These are phyloP conservation scores for Epichloe bromicola DNA, from an alignment of 2,329 filamentous ascomycete species.

Conservation along the genomic window DNA sequence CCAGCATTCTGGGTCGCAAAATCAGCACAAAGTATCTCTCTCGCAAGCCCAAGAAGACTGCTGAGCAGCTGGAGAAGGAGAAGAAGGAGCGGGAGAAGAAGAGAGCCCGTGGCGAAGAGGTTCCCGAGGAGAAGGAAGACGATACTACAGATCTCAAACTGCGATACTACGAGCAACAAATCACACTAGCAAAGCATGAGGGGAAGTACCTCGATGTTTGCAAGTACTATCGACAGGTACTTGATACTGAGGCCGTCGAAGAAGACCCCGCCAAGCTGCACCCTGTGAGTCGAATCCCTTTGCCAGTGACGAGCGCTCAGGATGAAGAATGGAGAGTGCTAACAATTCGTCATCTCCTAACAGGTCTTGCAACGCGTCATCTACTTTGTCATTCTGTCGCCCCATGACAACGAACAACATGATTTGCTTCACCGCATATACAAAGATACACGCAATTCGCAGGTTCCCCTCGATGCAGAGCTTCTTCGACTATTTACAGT, in stretches of 20 bases:
- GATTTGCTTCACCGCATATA: slow-evolving; percentile 91
- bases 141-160: slow-evolving; percentile 96
- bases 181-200: slow-evolving; percentile 89
- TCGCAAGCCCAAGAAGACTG: slow-evolving; percentile 79
- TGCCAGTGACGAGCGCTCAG: neutral
- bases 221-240: slow-evolving; percentile 94
- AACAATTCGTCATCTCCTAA: slow-evolving; percentile 6
- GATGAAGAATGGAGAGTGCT: neutral
- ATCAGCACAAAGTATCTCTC: slow-evolving; percentile 90
- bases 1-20: slow-evolving; percentile 85
- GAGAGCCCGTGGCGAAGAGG: slow-evolving; percentile 65
- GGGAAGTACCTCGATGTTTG: slow-evolving; percentile 94
- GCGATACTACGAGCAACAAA: slow-evolving; percentile 93
- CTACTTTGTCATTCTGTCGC: slow-evolving; percentile 92
- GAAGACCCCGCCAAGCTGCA: slow-evolving; percentile 75
- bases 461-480: slow-evolving; percentile 68
- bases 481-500: slow-evolving; percentile 91
- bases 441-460: slow-evolving; percentile 66
- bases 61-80: slow-evolving; percentile 83
- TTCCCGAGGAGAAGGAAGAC: slow-evolving; percentile 64
- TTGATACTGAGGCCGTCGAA: slow-evolving; percentile 92
- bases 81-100: slow-evolving; percentile 80
- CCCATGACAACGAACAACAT: slow-evolving; percentile 97
- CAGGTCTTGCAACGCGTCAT: slow-evolving; percentile 88
- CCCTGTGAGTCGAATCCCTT: slow-evolving; percentile 45